Evolutionary conservation across 2,329 filamentous ascomycete genomes (phyloP), one percentile per base, ranked within the genome.

Genomic region (Fusarium begoniae): DNA sequence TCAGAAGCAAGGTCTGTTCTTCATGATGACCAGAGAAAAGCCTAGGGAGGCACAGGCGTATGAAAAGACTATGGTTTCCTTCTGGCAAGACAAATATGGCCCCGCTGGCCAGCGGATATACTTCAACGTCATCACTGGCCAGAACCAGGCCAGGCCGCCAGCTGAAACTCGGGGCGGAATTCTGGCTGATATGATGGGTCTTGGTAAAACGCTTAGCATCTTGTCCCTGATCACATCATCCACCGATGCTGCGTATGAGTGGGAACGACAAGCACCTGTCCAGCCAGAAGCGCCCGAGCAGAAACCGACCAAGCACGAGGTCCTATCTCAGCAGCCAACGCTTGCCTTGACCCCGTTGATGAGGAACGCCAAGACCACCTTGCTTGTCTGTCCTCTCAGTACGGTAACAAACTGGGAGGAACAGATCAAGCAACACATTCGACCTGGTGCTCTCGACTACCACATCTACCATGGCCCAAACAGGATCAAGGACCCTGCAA

Each of bases 391-490:
- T 64, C 96, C 96, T 2, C 87, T 98, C 6, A 98, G 94, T 78
- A 96, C 96, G 0, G 91, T 98, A 66, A 92, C 93, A 32, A 99
- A 98, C 79, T 99, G 96, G 96, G 93, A 96, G 77, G 91, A 95
- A 75, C 96, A 99, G 82, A 94, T 98, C 70, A 92, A 92, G 77
- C 89, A 93, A 66, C 96, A 99, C 81, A 86, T 97, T 51, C 87
- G 88, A 56, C 86, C 89, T 2, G 88, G 86, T 2, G 84, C 88
- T 13, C 80, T 98, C 24, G 91, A 85, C 3, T 94, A 90, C 78
- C 94, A 96, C 80, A 90, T 96, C 62, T 98, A 98, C 75, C 96
- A 99, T 80, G 96, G 96, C 6, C 86, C 90, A 1, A 92, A 90
- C 75, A 90, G 96, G 12, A 91, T 90, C 71, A 93, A 91, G 69